These are phyloP conservation scores for Juncus effusus DNA, from an alignment of 176 grass and related monocot species.

Conservation along the genomic window DNA sequence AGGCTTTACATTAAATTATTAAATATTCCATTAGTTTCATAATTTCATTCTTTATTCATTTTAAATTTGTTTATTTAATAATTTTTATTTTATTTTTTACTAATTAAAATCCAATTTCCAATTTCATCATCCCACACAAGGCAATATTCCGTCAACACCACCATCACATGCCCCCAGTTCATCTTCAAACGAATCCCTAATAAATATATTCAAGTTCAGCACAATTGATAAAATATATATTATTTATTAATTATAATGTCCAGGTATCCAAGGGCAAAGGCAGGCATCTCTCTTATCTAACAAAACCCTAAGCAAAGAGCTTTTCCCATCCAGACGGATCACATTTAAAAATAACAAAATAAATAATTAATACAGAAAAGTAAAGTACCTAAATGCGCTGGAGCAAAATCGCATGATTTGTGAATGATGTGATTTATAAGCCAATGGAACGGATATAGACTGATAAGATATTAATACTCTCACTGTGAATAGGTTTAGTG, in stretches of 20 bases:
- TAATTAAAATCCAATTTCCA: constrained; percentile 79
- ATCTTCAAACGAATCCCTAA: constrained; percentile 96
- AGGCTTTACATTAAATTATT: constrained; percentile 54
- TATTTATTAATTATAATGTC: constrained; percentile 55
- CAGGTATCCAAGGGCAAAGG: constrained; percentile 88
- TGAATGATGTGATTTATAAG: constrained; percentile 79
- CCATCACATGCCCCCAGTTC: constrained; percentile 89
- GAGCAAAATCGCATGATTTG: constrained; percentile 75
- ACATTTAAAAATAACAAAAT: constrained; percentile 36
- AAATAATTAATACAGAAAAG: constrained; percentile 20
- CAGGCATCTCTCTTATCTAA: constrained; percentile 92
- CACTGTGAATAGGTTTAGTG: constrained; percentile 64
- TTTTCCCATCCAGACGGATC: constrained; percentile 93
- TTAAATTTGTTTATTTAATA: too few relatives aligned
- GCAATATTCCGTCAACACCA: constrained; percentile 67
- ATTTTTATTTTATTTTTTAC: constrained; percentile 17
- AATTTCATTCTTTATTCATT: constrained; percentile 10
- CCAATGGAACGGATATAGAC: constrained; percentile 63
- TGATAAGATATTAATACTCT: constrained; percentile 87
- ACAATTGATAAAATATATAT: not conserved
- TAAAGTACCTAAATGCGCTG: constrained; percentile 69
- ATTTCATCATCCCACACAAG: constrained; percentile 87
- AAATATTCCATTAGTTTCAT: too few relatives aligned
- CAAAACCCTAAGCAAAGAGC: constrained; percentile 88
- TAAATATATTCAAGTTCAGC: constrained; percentile 26